Percentiles rank a stretch among this genome's conserved stretches.
Conservation (phyloP, 139 green algal genomes). For the Tetradesmus obliquus region DNA sequence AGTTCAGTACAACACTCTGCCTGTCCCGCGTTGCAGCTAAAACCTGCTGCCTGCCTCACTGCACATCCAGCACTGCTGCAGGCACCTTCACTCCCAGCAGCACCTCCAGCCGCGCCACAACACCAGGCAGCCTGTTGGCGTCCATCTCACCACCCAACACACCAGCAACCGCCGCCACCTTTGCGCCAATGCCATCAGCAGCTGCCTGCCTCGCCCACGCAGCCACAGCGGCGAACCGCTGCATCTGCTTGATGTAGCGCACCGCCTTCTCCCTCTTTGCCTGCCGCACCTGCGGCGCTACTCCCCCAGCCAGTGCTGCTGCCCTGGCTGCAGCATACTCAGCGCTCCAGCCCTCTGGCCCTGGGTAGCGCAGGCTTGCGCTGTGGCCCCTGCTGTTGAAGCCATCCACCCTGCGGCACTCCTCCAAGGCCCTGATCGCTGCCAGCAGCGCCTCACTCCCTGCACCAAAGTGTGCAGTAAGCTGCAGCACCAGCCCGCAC, state of each 20-base stretch:
- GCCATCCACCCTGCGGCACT: neutral
- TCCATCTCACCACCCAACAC: neutral
- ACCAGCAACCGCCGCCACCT: neutral
- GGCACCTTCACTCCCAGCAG: neutral
- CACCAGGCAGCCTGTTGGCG: neutral
- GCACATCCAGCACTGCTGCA: neutral
- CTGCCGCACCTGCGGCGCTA: neutral
- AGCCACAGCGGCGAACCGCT: neutral
- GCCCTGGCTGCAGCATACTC: conserved; percentile 22
- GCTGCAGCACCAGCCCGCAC: neutral
- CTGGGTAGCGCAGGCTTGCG: conserved; percentile 3
- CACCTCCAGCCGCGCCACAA: neutral
- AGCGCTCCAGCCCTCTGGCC: neutral
- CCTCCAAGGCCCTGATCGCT: neutral
- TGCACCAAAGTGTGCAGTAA: neutral
- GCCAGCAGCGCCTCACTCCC: neutral
- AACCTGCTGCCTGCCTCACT: neutral
- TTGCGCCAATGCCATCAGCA: neutral
- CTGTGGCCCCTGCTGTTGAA: conserved; percentile 30
- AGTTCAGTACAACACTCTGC: neutral
- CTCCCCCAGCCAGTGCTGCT: neutral
- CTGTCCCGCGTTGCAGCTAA: neutral
- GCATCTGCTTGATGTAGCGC: neutral
- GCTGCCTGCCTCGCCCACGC: neutral
- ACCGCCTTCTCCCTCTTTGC: neutral